Evolutionary conservation across 441 rosid species (phyloP), one percentile per base, ranked within the genome.

Genomic region (Breynia disticha): DNA sequence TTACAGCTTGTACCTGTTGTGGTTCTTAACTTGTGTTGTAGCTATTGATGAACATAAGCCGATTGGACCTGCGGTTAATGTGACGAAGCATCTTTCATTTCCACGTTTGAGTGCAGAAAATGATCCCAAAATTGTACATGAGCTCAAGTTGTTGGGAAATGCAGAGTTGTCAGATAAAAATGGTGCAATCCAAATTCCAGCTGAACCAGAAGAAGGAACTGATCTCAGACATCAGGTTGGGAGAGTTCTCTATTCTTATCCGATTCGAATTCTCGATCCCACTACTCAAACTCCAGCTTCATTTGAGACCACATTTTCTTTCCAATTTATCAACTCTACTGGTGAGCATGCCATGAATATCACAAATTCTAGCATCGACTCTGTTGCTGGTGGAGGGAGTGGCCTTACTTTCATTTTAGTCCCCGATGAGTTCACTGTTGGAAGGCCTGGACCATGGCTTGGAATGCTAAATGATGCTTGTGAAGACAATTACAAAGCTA

Each of bases 381-480:
- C 46, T 39, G 18, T 6, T 11, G 52, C 15, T 21, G 57, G 49
- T 0, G 79, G 76, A 1, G 79, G 85, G 44, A 72, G 75, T 11
- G 76, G 82, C 19, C 72, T 80, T 11, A 63, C 76, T 37, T 80
- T 80, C 45, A 69, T 80, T 16, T 48, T 77, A 1, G 82, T 77
- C 7, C 85, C 82, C 0, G 77, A 75, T 35, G 77, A 80, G 68
- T 75, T 79, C 61, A 77, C 80, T 0, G 68, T 79, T 0, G 82
- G 82, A n/a, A 64, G 85, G 63, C 54, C 78, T 11, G 82, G 82
- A 0, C 78, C 80, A 0, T 76, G 82, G 82, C 69, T 79, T 2
- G 82, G 63, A 11, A 68, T 77, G 79, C 78, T 80, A 42, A 80
- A 77, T 16, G 82, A 80, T 59, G 85, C 82, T 16, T 80, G 80